These are phyloP conservation scores for Pyricularia grisea DNA, from an alignment of 2,329 filamentous ascomycete genomes.

Conservation along the genomic window DNA sequence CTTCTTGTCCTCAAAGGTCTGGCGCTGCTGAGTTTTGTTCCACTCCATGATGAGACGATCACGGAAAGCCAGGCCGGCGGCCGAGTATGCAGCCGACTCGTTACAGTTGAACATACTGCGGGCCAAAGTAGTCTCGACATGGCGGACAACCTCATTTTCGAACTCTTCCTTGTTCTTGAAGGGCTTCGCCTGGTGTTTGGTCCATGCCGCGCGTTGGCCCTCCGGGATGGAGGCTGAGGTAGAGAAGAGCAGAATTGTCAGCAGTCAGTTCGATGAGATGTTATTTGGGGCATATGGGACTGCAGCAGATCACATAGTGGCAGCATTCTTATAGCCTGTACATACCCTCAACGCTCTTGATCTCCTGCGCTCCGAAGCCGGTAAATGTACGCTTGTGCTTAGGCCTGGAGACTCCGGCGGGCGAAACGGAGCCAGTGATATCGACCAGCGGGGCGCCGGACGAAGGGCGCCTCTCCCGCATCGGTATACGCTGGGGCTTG, in stretches of 20 bases:
- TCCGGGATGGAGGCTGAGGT: slow-evolving; percentile 68
- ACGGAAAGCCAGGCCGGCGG: slow-evolving; percentile 83
- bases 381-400: slow-evolving; percentile 98
- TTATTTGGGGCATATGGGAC: neutral
- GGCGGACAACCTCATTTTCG: slow-evolving; percentile 76
- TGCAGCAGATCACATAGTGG: neutral
- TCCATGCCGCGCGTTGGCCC: slow-evolving; percentile 74
- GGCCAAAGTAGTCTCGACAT: slow-evolving; percentile 93
- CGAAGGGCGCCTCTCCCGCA: slow-evolving; percentile 72
- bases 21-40: slow-evolving; percentile 96
- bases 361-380: slow-evolving; percentile 81
- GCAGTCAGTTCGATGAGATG: neutral
- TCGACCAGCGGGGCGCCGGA: slow-evolving; percentile 76
- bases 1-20: slow-evolving; percentile 86
- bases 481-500: slow-evolving; percentile 25
- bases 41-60: slow-evolving; percentile 90
- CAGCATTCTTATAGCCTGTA: neutral
- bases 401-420: slow-evolving; percentile 73
- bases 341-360: slow-evolving; percentile 85
- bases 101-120: slow-evolving; percentile 98
- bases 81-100: slow-evolving; percentile 85
- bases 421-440: slow-evolving; percentile 77
- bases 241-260: neutral
- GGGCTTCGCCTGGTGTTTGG: slow-evolving; percentile 49
- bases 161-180: slow-evolving; percentile 80